Evolutionary conservation across 371 early-diverging fungal genomes (phyloP).

Genomic region (Mucor racemosus): DNA sequence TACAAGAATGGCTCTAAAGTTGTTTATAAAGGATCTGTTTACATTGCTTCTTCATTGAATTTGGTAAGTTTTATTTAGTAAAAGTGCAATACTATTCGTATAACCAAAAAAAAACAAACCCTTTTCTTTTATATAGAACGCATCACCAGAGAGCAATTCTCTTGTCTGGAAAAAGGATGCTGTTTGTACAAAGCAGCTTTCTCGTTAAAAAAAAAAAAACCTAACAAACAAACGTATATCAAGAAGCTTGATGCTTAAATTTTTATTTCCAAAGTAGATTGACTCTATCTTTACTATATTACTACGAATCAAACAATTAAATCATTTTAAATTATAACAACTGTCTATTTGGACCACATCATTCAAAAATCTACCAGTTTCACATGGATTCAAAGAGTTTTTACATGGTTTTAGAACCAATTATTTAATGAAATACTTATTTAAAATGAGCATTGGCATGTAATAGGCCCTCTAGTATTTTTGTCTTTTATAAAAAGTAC

Average conservation of each 20-base stretch:
- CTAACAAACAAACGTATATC: background rate
- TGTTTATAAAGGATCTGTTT: constrained; percentile 1
- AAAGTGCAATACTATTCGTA: background rate
- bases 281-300: background rate
- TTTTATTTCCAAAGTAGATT: background rate
- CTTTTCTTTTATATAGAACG: background rate
- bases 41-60: background rate
- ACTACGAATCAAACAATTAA: too few species aligned
- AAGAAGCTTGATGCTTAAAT: background rate
- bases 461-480: too few species aligned
- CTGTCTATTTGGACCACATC: too few species aligned
- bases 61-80: background rate
- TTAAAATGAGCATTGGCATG: background rate
- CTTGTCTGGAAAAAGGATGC: constrained; percentile 9
- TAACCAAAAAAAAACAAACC: background rate
- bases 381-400: too few species aligned
- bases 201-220: background rate
- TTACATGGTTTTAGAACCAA: too few species aligned
- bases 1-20: constrained; percentile 8
- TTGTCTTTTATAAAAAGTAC: too few species aligned
- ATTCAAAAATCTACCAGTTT: too few species aligned
- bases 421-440: background rate
- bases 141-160: constrained; percentile 10
- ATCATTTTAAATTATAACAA: background rate
- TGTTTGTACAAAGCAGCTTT: background rate